phyloP scores from a whole-genome alignment of 164 flowering plant genomes.

The Nymphaea colorata region DNA sequence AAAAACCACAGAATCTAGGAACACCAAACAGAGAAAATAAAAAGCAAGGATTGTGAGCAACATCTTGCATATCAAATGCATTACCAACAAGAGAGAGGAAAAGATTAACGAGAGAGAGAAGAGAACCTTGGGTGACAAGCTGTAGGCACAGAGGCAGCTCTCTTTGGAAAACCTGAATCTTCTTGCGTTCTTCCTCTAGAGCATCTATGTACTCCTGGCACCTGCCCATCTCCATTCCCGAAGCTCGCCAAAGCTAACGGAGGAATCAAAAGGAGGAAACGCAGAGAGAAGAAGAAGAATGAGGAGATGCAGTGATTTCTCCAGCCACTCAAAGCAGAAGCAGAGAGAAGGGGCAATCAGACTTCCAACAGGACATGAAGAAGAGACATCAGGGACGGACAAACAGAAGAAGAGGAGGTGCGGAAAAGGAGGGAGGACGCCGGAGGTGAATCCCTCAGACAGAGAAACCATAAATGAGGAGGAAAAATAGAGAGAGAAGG shows the following conservation, averaged over 20 bases:
- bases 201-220: constrained; percentile 44
- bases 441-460: constrained; percentile 23
- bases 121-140: constrained; percentile 65
- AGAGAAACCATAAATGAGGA: constrained; percentile 8
- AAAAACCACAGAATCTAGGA: not conserved
- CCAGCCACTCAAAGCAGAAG: not conserved
- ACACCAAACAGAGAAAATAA: not conserved
- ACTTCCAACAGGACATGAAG: constrained; percentile 9
- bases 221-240: constrained; percentile 21
- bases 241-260: constrained; percentile 10
- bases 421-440: constrained; percentile 8
- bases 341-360: not conserved
- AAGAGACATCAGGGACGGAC: constrained; percentile 17
- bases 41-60: not conserved
- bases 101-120: not conserved
- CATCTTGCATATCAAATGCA: not conserved
- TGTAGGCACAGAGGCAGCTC: constrained; percentile 83
- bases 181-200: constrained; percentile 54
- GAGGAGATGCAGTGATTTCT: not conserved
- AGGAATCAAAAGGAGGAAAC: not conserved
- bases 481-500: not conserved
- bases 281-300: not conserved
- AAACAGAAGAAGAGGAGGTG: no score
- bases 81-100: not conserved
- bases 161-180: constrained; percentile 73